Base-by-base conservation (phyloP, 148 eudicot genomes). In the Cornus florida region DNA sequence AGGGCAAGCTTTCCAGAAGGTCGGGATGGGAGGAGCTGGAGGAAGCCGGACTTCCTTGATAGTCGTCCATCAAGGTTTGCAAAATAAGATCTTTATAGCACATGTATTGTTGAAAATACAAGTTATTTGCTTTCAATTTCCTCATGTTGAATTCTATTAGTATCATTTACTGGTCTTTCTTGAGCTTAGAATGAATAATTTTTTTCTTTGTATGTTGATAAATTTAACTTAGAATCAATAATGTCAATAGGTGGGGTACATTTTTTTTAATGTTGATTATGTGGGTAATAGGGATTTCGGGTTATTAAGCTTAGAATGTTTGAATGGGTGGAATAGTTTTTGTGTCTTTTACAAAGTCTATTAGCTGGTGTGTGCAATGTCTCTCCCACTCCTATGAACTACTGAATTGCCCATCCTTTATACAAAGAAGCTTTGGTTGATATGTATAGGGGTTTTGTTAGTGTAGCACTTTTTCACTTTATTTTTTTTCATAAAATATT, bases 21-120 rank as follows among this genome's bases (percentile, higher is more conserved):
- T 38, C 76, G 62, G 81, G 71, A 33, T 56, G 92, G 77, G 83
- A 85, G 81, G 81, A 90, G 84, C 81, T 96, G 99, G 99, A 92
- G 97, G 91, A 94, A 89, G 87, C 77, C 88, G 0, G 93, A 80
- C 3, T 75, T 88, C 4, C 83, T 53, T 62, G 91, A 77, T 82
- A 82, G 78, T 82, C 77, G 70, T 75, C 86, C 98, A 39, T 39
- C 85, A 4, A 93, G 97, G 97, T 93, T 83, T 81, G 90, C 72
- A 32, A 69, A 60, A 69, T 35, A 69, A 65, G 6, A 20, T 39
- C 28, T 80, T 28, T 35, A 3, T 20, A 39, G 38, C 7, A 22
- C 10, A 14, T 56, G 57, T 1, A 57, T 33, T n/a, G 43, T 33
- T n/a, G 43, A 23, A 50, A 73, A 46, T 20, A 28, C 48, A 22